Base-by-base conservation (phyloP, 2,329 filamentous ascomycete species). In the Cercospora brassicicola region DNA sequence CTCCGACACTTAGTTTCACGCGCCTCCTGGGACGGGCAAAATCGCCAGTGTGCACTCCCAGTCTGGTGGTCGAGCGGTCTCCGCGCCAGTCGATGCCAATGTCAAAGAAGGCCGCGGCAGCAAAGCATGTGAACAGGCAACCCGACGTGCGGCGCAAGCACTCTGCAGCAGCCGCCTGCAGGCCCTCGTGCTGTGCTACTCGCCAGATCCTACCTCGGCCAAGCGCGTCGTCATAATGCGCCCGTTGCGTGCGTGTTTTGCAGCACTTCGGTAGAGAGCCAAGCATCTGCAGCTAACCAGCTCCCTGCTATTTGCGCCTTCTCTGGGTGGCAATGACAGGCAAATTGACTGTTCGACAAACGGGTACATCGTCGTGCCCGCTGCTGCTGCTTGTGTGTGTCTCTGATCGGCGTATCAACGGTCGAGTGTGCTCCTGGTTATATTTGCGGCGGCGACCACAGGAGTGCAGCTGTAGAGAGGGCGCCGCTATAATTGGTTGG, bases 401-500 rank as follows among this genome's bases (percentile, higher is more conserved):
- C 48, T 23, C 48, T 15, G 48, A 36, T 48, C 30, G 42, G 45
- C 45, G 61, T 63, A 36, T 63, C 39, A 53, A 23, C 39, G 59
- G 26, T 62, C 42, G 48, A 23, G 26, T 31, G n/a, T 31, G 15
- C n/a, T 33, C n/a, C 42, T 36, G 48, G n/a, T 23, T 23, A 28
- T 20, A 36, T 53, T 18, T 63, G 61, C 48, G n/a, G 61, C 45
- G 61, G 61, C 61, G 61, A 63, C 59, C 23, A n/a, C 48, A 31
- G 59, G 26, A 36, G 31, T 48, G 36, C 61, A 39, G 61, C 28
- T n/a, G 51, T 3, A 56, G 48, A 28, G 48, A 55, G 23, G 28
- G 18, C 10, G 66, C 66, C 60, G 26, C 60, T 45, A 59, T 59
- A 45, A 67, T 67, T 67, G 66, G 66, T 63, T 28, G 42, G 42